Conservation (phyloP, 225 moss, liverwort and hornwort genomes). For the Marchantia paleacea region DNA sequence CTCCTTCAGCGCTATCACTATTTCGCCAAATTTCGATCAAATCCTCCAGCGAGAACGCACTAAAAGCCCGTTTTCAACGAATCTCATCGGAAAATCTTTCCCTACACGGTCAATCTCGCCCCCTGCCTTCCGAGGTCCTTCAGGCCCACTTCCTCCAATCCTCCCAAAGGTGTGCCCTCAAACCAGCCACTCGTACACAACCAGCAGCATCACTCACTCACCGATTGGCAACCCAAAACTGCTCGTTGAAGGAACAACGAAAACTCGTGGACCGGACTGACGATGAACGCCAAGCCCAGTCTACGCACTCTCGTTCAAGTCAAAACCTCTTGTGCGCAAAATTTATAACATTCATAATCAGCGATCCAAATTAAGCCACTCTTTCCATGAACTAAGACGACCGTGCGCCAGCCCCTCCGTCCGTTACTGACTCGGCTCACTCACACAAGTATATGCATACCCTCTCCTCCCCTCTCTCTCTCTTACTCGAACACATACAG, state of each 20-base stretch:
- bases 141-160: not conserved
- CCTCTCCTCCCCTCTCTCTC: not conserved
- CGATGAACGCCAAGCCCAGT: not conserved
- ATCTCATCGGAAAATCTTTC: not conserved
- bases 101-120: not conserved
- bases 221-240: not conserved
- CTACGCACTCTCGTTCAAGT: not conserved
- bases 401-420: not conserved
- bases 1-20: not conserved
- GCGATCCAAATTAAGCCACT: too few species aligned
- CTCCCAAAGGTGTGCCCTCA: too few species aligned
- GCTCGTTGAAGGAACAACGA: not conserved
- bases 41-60: not conserved
- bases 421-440: not conserved
- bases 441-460: not conserved
- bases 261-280: not conserved
- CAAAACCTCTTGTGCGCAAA: not conserved
- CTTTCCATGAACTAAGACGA: not conserved
- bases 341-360: not conserved
- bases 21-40: conserved; percentile 6
- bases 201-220: not conserved
- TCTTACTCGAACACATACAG: too few species aligned
- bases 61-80: not conserved
- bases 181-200: not conserved
- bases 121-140: not conserved